A percentile compares a stretch with the other conserved stretches of the same genome.
Conservation (phyloP, 495 filamentous ascomycete genomes). For the Glarea lozoyensis region DNA sequence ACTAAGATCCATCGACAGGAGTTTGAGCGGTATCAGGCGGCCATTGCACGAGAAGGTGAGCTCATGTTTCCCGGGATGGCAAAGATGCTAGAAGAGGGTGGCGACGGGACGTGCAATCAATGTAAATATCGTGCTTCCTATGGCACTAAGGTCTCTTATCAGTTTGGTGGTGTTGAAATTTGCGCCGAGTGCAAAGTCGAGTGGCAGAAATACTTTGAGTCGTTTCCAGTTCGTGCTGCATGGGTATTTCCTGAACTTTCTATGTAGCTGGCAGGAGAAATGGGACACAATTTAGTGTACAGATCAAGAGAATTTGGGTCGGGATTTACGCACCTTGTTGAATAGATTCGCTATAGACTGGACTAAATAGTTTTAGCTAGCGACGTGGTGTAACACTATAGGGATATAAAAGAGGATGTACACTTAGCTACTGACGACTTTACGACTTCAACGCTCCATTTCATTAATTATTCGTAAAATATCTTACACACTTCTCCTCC, state of each 20-base stretch:
- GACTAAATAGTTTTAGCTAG: too few species aligned
- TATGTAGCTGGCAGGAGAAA: too few species aligned
- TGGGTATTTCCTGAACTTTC: constrained; percentile 1
- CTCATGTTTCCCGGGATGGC: constrained; percentile 14
- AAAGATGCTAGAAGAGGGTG: constrained; percentile 10
- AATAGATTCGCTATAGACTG: too few species aligned
- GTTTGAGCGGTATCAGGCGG: not conserved
- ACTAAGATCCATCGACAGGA: not conserved
- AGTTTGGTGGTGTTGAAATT: constrained; percentile 9
- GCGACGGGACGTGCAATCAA: not conserved
- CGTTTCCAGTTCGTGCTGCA: not conserved
- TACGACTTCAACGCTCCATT: too few species aligned
- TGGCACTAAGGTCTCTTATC: not conserved
- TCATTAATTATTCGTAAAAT: too few species aligned
- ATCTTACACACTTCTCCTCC: too few species aligned
- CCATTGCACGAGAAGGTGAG: constrained; percentile 2
- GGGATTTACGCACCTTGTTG: too few species aligned
- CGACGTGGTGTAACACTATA: too few species aligned
- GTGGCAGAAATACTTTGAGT: not conserved
- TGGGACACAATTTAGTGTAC: too few species aligned
- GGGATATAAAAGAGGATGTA: too few species aligned
- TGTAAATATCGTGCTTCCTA: constrained; percentile 6
- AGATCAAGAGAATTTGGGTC: too few species aligned
- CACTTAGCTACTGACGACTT: too few species aligned
- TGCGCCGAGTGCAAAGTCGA: constrained; percentile 1